Conservation (phyloP, 805 yeast genomes). For the Metschnikowia vanudenii region DNA sequence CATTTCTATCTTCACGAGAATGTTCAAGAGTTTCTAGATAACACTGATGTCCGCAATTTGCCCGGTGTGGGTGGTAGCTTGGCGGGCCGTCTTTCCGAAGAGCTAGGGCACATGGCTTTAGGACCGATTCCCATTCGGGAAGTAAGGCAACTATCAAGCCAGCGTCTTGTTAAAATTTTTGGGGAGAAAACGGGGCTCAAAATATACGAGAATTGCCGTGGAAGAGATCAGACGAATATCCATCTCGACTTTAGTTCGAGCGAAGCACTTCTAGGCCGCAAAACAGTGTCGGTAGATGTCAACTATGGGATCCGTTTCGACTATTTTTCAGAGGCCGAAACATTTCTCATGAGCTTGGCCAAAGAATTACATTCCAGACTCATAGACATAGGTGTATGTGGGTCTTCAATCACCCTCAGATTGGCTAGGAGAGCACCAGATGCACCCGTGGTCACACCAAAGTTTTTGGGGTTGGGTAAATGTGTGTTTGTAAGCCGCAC, state of each 20-base stretch:
- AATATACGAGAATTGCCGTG: constrained; percentile 58
- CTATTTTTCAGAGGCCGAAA: constrained; percentile 56
- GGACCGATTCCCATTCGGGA: constrained; percentile 36
- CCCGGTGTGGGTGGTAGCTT: constrained; percentile 67
- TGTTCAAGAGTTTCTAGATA: constrained; percentile 33
- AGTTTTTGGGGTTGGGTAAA: constrained; percentile 79
- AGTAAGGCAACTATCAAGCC: constrained; percentile 33
- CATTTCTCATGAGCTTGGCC: constrained; percentile 56
- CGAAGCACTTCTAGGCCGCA: constrained; percentile 51
- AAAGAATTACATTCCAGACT: constrained; percentile 60
- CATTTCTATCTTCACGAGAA: constrained; percentile 36
- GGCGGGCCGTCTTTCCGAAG: constrained; percentile 43
- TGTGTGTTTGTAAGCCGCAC: constrained; percentile 66
- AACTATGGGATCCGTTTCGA: constrained; percentile 87
- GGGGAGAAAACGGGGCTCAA: constrained; percentile 74
- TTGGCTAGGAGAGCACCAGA: constrained; percentile 59
- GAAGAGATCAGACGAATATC: constrained; percentile 63
- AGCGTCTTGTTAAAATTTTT: constrained; percentile 43
- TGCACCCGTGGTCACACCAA: constrained; percentile 76
- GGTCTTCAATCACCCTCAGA: constrained; percentile 61
- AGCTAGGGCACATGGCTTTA: constrained; percentile 18
- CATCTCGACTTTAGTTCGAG: constrained; percentile 50
- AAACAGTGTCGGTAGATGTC: constrained; percentile 82
- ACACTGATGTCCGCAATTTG: constrained; percentile 37
- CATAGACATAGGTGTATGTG: constrained; percentile 43